phyloP scores from a whole-genome alignment of 305 asterid species.

The Ilex paraguariensis region DNA sequence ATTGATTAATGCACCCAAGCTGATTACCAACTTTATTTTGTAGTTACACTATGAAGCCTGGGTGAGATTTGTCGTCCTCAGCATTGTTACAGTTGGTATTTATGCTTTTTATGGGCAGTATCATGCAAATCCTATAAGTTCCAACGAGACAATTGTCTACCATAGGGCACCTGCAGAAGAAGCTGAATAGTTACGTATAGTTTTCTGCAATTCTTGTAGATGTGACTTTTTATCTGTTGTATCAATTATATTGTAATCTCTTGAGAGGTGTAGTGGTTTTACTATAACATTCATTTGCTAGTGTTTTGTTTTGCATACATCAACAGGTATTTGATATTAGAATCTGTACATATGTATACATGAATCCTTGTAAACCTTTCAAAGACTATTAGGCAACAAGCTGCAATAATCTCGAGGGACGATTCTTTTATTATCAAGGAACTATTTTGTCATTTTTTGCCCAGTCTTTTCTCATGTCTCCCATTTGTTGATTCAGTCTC shows the following conservation, averaged over 20 bases:
- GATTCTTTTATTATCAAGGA: too few relatives aligned
- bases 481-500: too few relatives aligned
- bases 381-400: too few relatives aligned
- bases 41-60: conserved; percentile 96
- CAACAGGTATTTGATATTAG: too few relatives aligned
- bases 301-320: too few relatives aligned
- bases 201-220: conserved; percentile 7
- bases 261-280: too few relatives aligned
- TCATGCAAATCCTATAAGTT: conserved; percentile 75
- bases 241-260: conserved; percentile 14
- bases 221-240: conserved; percentile 17
- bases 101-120: conserved; percentile 89
- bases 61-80: conserved; percentile 77
- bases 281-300: too few relatives aligned
- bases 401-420: too few relatives aligned
- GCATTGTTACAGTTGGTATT: conserved; percentile 53
- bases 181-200: conserved; percentile 26
- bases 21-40: conserved; percentile 19
- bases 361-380: too few relatives aligned
- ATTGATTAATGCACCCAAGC: background rate
- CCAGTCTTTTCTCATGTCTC: too few relatives aligned
- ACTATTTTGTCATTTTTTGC: too few relatives aligned
- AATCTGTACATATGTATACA: too few relatives aligned
- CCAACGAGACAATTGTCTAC: conserved; percentile 44
- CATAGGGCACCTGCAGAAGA: conserved; percentile 59